phyloP scores from a whole-genome alignment of 1,139 yeast genomes.

The Hansenula sp. region DNA sequence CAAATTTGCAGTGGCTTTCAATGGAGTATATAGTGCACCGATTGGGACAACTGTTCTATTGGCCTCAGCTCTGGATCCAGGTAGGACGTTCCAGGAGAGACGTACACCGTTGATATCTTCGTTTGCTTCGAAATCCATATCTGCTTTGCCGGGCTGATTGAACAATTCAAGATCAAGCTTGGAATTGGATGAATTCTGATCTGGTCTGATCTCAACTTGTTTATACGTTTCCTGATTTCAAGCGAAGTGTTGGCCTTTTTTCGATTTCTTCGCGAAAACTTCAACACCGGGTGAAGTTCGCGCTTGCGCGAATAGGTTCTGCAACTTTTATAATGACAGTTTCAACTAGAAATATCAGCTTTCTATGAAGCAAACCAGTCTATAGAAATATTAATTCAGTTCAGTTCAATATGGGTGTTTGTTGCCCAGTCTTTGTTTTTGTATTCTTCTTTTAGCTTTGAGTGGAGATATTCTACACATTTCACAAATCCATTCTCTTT shows the following conservation, averaged over 20 bases:
- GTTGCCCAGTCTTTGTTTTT: no score
- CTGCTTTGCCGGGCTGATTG: no score
- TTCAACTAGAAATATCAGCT: no score
- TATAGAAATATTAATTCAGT: no score
- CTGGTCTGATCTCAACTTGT: not conserved
- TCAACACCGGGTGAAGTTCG: not conserved
- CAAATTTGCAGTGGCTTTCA: conserved; percentile 73
- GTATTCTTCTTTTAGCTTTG: no score
- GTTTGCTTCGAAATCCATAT: conserved; percentile 70
- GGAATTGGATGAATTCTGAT: not conserved
- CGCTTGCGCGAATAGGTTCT: not conserved
- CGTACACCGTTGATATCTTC: conserved; percentile 92
- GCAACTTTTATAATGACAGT: not conserved
- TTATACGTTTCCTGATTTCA: not conserved
- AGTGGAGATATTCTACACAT: no score
- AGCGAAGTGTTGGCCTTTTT: conserved; percentile 3
- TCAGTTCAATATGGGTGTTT: no score
- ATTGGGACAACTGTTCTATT: conserved; percentile 91
- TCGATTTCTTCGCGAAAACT: not conserved
- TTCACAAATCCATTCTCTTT: no score
- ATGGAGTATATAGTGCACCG: conserved; percentile 91
- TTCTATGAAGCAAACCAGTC: no score
- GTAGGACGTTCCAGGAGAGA: conserved; percentile 86
- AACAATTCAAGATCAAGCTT: not conserved
- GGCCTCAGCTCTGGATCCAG: conserved; percentile 88